Base-by-base conservation (phyloP, 1,139 yeast species). In the Saccharomyces uvarum region DNA sequence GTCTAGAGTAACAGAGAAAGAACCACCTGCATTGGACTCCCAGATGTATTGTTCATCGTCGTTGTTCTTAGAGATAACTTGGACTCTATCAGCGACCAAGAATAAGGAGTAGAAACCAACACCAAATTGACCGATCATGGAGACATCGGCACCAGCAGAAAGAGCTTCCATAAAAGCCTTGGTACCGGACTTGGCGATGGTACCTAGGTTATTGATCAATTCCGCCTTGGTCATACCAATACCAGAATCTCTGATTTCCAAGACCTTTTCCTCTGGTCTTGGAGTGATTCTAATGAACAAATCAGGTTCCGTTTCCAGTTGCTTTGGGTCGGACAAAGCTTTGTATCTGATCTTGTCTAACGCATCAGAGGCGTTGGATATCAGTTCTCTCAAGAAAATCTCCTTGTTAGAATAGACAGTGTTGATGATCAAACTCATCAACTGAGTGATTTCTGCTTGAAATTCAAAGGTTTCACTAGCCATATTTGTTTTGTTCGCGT, bases 71-170 rank as follows among this genome's bases (percentile, higher is more conserved):
- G 99, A 88, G 74, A 95, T 89, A 68, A 95, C 99, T 80, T 93
- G 97, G 63, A 95, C 99, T 70, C 85, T 90, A 80, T 95, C 99
- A 71, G 99, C 99, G 72, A 95, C 99, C 80, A 95, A 85, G 88
- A 95, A 95, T 68, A 93, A 82, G 56, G 99, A 93, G 87, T 95
- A 95, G 93, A 95, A 95, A 84, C 99, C 99, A 69, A 95, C 99
- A 89, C 99, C 99, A 81, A 95, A 95, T 80, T 95, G 99, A 83
- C 99, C 99, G 79, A 95, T 95, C 99, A 95, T 95, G 63, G 98
- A 90, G 63, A 95, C 97, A 76, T 95, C 99, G 63, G 99, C 99
- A 79, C 99, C 99, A 64, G 97, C 97, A 65, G 96, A 86, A 66
- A 93, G 83, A 65, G 99, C 99, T 79, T 95, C 99, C 99, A 95